Evolutionary conservation across 192 early-diverging fungal species (phyloP).

Genomic region (Diversispora epigaea): DNA sequence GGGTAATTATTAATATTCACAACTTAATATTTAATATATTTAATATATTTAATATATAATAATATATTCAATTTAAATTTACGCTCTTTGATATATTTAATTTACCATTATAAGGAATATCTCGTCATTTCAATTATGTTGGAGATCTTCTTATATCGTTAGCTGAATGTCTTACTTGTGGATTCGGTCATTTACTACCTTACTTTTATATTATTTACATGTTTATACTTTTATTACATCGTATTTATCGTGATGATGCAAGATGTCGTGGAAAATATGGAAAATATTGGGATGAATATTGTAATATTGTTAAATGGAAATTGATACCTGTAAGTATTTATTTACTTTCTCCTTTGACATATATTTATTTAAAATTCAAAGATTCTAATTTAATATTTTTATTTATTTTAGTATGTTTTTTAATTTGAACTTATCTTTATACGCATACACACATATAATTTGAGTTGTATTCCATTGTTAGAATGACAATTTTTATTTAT

Average conservation of each 20-base stretch:
- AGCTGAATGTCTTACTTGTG: slow-evolving; percentile 75
- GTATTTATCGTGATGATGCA: slow-evolving; percentile 68
- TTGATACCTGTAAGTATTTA: slow-evolving; percentile 27
- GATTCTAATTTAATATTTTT: not conserved
- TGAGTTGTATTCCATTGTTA: too few relatives aligned
- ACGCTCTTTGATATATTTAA: not conserved
- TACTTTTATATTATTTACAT: slow-evolving; percentile 85
- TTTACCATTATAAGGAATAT: slow-evolving; percentile 40
- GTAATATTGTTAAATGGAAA: slow-evolving; percentile 39
- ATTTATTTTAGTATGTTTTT: too few relatives aligned
- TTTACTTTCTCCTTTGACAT: not conserved
- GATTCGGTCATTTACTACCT: slow-evolving; percentile 61
- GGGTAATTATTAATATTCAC: slow-evolving; percentile 47
- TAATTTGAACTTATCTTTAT: too few relatives aligned
- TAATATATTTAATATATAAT: too few relatives aligned
- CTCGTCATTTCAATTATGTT: slow-evolving; percentile 84
- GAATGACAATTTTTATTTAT: too few relatives aligned
- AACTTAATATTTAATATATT: slow-evolving; percentile 30
- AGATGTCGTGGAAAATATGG: slow-evolving; percentile 79
- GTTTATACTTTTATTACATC: slow-evolving; percentile 67
- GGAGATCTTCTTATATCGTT: slow-evolving; percentile 72
- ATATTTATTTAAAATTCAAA: not conserved
- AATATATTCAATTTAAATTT: not conserved
- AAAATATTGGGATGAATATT: slow-evolving; percentile 77
- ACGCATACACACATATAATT: too few relatives aligned